phyloP scores from a whole-genome alignment of 23 red algal species.

The Gracilaria domingensis region DNA sequence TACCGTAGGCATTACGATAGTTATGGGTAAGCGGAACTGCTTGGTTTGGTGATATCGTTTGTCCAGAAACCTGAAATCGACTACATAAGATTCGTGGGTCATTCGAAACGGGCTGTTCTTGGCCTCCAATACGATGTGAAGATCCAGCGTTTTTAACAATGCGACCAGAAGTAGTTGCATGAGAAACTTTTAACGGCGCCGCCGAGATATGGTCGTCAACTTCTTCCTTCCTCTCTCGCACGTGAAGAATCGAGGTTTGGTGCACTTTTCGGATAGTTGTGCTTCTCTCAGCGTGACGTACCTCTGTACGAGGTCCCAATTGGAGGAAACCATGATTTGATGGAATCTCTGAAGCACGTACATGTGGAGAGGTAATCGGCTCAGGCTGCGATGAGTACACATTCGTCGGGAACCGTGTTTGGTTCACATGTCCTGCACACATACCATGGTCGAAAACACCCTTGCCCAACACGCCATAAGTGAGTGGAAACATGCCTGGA shows the following conservation, averaged over 20 bases:
- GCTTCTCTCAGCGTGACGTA: neutral
- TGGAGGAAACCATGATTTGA: neutral
- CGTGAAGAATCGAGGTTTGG: neutral
- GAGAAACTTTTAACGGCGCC: neutral
- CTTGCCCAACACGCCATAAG: slow-evolving; percentile 34
- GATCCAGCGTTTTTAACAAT: neutral
- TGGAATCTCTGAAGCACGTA: neutral
- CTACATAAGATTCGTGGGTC: neutral
- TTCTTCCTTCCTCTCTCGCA: neutral
- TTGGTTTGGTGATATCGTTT: neutral
- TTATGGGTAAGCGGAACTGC: neutral
- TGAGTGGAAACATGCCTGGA: slow-evolving; percentile 39
- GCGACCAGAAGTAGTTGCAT: neutral
- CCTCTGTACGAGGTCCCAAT: slow-evolving; percentile 1
- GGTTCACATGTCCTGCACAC: slow-evolving; percentile 1
- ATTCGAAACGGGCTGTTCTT: neutral
- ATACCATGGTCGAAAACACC: slow-evolving; percentile 26
- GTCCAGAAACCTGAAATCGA: neutral
- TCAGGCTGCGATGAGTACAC: slow-evolving; percentile 18
- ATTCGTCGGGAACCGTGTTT: neutral
- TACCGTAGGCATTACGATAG: neutral
- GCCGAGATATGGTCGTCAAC: neutral
- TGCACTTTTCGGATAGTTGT: neutral
- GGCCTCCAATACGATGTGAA: slow-evolving; percentile 2
- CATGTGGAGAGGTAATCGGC: neutral